Percentiles rank a stretch among this genome's conserved stretches.
phyloP scores from a whole-genome alignment of 345 rosid genomes.

The Eucalyptus albens region DNA sequence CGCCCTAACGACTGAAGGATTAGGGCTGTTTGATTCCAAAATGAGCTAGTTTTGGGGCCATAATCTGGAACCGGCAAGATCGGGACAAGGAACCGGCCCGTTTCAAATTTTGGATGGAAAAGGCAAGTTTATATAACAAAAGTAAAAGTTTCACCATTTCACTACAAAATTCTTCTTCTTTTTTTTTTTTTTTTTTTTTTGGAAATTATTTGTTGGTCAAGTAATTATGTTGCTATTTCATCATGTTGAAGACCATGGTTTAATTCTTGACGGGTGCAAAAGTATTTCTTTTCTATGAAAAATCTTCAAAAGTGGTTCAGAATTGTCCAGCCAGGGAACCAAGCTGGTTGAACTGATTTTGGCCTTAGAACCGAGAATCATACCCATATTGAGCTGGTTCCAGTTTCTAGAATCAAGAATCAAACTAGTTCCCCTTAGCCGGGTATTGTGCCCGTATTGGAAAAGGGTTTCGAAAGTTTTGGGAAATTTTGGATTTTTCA shows the following conservation, averaged over 20 bases:
- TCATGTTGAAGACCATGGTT: background rate
- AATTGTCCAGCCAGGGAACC: fast-evolving
- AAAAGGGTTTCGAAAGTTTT: background rate
- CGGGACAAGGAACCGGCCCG: no score
- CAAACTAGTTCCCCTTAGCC: background rate
- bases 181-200: no score
- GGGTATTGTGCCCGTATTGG: background rate
- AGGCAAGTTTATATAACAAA: no score
- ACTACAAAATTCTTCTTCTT: background rate
- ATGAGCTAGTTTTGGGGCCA: no score
- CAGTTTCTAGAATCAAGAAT: background rate
- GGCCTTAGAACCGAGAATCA: background rate
- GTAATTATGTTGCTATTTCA: background rate
- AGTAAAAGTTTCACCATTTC: no score
- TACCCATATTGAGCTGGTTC: background rate
- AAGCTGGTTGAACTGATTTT: background rate
- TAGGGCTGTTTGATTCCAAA: no score
- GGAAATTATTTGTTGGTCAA: background rate
- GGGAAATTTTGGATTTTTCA: no score
- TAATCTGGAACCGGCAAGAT: no score
- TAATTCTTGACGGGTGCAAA: background rate
- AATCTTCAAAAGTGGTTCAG: background rate
- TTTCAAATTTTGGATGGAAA: no score
- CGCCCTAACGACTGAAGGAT: no score
- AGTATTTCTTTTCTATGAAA: background rate